Conservation (phyloP, 73 alveolate species). For the Stentor roeselii region DNA sequence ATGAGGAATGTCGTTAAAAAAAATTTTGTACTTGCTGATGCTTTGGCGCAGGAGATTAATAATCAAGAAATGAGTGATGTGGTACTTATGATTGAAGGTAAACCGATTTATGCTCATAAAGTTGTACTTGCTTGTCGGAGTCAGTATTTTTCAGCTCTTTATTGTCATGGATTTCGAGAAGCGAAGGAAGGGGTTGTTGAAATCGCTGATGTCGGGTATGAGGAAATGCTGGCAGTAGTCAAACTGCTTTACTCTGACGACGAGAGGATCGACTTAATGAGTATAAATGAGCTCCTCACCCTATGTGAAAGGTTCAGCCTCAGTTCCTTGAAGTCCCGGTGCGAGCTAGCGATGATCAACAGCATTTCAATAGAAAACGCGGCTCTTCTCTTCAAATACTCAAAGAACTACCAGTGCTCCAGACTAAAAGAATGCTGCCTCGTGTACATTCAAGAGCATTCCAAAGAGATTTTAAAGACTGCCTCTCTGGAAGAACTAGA, state of each 20-base stretch:
- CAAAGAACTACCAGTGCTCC: conserved; percentile 63
- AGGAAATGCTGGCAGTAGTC: conserved; percentile 40
- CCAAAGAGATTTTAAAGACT: conserved; percentile 52
- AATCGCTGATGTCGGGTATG: conserved; percentile 55
- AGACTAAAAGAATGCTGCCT: conserved; percentile 61
- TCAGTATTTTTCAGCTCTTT: conserved; percentile 53
- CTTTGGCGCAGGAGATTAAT: conserved; percentile 39
- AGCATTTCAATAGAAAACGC: conserved; percentile 57
- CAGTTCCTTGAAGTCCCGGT: conserved; percentile 42
- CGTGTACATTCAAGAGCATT: conserved; percentile 62
- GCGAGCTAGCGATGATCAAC: conserved; percentile 48
- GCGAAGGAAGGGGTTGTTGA: conserved; percentile 46
- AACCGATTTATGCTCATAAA: conserved; percentile 45
- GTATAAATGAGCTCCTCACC: conserved; percentile 47
- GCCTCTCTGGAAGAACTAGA: conserved; percentile 67
- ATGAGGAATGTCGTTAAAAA: neutral
- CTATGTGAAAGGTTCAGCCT: conserved; percentile 65
- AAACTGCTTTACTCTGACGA: conserved; percentile 46
- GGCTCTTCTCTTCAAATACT: conserved; percentile 57
- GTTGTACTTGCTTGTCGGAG: conserved; percentile 51
- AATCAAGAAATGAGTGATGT: conserved; percentile 53
- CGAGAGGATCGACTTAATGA: conserved; percentile 34
- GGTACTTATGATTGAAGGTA: conserved; percentile 49
- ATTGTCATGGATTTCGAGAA: conserved; percentile 64
- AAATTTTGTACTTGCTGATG: neutral